A percentile compares a stretch with the other conserved stretches of the same genome.
These are phyloP conservation scores for Verticillium zaregamsianum DNA, from an alignment of 2,329 filamentous ascomycete species.

Conservation along the genomic window DNA sequence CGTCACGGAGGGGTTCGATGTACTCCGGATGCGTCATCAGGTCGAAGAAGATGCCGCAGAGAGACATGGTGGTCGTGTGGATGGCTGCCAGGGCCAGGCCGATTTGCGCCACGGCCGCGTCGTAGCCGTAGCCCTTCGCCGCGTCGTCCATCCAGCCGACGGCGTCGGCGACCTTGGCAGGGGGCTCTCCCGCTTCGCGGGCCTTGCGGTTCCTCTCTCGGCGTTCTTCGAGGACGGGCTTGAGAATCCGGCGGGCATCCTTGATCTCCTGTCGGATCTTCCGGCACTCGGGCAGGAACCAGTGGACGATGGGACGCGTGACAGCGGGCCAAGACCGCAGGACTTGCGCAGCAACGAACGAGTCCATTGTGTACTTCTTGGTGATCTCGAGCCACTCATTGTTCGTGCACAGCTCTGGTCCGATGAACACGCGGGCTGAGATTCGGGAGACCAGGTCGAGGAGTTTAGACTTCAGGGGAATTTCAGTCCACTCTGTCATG, in stretches of 20 bases:
- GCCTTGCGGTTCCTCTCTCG: slow-evolving; percentile 1
- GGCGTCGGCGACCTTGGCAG: slow-evolving; percentile 25
- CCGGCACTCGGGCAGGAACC: slow-evolving; percentile 36
- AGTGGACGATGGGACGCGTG: slow-evolving; percentile 36
- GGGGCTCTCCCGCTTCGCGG: slow-evolving; percentile 12
- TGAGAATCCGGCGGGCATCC: slow-evolving; percentile 29
- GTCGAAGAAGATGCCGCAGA: slow-evolving; percentile 33
- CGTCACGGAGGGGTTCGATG: slow-evolving; percentile 34
- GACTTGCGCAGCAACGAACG: slow-evolving; percentile 27
- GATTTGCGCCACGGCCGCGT: slow-evolving; percentile 64
- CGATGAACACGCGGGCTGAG: slow-evolving; percentile 45
- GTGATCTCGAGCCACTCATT: slow-evolving; percentile 41
- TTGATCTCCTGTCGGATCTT: slow-evolving; percentile 30
- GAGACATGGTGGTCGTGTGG: slow-evolving; percentile 34
- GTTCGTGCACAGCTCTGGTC: slow-evolving; percentile 38
- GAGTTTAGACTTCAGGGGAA: neutral
- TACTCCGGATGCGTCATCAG: slow-evolving; percentile 33
- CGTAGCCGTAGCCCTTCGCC: slow-evolving; percentile 55
- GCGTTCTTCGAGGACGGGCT: slow-evolving; percentile 23
- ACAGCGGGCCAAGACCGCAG: slow-evolving; percentile 35
- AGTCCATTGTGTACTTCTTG: slow-evolving; percentile 36
- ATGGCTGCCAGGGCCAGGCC: slow-evolving; percentile 64
- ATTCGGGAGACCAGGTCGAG: slow-evolving; percentile 39
- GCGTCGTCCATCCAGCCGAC: slow-evolving; percentile 39
- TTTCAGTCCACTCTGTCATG: slow-evolving; percentile 17